Evolutionary conservation across 2,329 filamentous ascomycete genomes (phyloP).

Genomic region (Cordyceps cicadae): DNA sequence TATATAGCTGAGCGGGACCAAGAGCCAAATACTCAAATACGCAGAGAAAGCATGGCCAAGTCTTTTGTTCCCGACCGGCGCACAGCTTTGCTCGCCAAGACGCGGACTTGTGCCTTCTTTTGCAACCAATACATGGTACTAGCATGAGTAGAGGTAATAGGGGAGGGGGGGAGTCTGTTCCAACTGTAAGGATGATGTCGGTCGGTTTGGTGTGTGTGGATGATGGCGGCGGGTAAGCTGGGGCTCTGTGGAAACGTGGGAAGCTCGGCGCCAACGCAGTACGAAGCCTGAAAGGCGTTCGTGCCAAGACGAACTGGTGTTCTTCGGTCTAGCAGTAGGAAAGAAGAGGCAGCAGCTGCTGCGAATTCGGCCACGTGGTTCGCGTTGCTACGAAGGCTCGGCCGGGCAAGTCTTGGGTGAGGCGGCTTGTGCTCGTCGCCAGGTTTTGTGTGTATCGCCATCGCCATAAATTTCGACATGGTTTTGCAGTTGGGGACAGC

Average conservation of each 20-base stretch:
- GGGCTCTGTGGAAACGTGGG: slow-evolving; percentile 5
- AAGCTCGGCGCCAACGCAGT: background rate
- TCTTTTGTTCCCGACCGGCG: background rate
- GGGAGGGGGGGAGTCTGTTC: background rate
- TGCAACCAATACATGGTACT: background rate
- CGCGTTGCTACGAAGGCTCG: background rate
- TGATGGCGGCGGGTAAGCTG: background rate
- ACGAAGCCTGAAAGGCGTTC: background rate
- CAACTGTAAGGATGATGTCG: background rate
- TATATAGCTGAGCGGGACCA: slow-evolving; percentile 5
- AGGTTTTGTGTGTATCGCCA: background rate
- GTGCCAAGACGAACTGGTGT: slow-evolving; percentile 6
- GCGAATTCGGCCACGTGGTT: background rate
- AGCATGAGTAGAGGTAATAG: background rate
- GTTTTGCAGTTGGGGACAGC: background rate
- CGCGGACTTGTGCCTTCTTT: background rate
- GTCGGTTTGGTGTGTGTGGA: background rate
- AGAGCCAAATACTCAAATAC: background rate
- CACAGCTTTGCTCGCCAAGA: background rate
- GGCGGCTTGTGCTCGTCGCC: background rate
- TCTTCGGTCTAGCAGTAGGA: slow-evolving; percentile 5
- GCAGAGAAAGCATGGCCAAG: background rate
- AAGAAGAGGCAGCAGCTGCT: background rate
- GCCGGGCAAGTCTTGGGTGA: background rate
- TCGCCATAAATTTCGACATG: too few species aligned